phyloP scores from a whole-genome alignment of 225 moss, liverwort and hornwort species.

The Thuidium tamariscinum region DNA sequence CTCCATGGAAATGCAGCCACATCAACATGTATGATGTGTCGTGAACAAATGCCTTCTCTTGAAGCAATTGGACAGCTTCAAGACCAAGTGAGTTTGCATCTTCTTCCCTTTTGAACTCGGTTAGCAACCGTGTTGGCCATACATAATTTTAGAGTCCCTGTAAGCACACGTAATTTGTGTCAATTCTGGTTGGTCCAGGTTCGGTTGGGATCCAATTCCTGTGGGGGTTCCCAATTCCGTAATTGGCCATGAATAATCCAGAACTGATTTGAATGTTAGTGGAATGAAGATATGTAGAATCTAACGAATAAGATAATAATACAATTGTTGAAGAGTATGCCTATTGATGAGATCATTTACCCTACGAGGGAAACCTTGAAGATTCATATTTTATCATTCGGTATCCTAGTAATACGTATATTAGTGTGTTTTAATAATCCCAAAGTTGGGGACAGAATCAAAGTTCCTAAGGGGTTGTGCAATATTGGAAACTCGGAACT shows the following conservation, averaged over 20 bases:
- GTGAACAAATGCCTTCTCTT: constrained; percentile 7
- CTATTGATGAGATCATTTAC: background rate
- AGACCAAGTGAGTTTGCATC: constrained; percentile 7
- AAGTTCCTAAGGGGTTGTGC: background rate
- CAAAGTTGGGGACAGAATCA: background rate
- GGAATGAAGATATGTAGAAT: background rate
- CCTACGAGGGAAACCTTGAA: background rate
- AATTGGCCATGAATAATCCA: no score
- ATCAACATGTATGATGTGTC: constrained; percentile 30
- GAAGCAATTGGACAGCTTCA: constrained; percentile 23
- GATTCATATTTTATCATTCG: background rate
- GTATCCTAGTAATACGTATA: background rate
- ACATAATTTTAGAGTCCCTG: background rate
- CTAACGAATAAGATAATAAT: background rate
- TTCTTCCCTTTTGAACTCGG: background rate
- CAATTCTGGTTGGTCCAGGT: background rate
- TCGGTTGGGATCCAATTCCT: background rate
- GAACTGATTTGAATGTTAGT: background rate
- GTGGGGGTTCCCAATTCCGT: background rate
- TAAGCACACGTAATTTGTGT: background rate
- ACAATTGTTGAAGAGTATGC: background rate
- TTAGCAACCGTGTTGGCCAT: background rate
- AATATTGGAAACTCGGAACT: background rate
- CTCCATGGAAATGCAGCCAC: constrained; percentile 35
- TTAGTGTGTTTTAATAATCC: background rate